Evolutionary conservation across 2,329 filamentous ascomycete genomes (phyloP).

Genomic region (Ceratocystis variospora): DNA sequence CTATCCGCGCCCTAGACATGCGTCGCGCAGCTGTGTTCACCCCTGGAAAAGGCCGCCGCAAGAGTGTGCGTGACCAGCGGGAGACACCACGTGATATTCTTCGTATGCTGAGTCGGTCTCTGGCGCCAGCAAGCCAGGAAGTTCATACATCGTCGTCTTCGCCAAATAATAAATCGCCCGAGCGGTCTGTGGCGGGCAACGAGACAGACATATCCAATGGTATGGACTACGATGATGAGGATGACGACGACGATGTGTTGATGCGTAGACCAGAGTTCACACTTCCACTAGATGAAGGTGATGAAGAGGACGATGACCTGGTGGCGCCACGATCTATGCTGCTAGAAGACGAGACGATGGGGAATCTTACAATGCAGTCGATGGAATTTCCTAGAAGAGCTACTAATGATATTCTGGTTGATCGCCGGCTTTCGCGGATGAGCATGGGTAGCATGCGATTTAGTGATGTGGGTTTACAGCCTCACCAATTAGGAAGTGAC

Average conservation of each 20-base stretch:
- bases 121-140: constrained; percentile 37
- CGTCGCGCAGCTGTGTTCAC: constrained; percentile 47
- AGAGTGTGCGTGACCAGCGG: constrained; percentile 41
- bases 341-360: constrained; percentile 40
- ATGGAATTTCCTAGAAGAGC: constrained; percentile 46
- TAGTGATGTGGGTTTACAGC: constrained; percentile 37
- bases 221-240: constrained; percentile 25
- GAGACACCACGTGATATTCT: constrained; percentile 43
- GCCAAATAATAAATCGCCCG: constrained; percentile 22
- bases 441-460: constrained; percentile 40
- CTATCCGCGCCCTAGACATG: constrained; percentile 43
- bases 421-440: constrained; percentile 35
- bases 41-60: constrained; percentile 44
- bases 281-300: constrained; percentile 35
- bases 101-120: constrained; percentile 39
- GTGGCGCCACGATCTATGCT: constrained; percentile 40
- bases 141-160: constrained; percentile 35
- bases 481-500: constrained; percentile 27
- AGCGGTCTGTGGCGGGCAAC: constrained; percentile 21
- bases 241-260: constrained; percentile 38
- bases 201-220: constrained; percentile 15
- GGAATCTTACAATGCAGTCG: constrained; percentile 44
- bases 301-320: constrained; percentile 38
- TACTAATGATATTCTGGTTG: constrained; percentile 32
- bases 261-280: constrained; percentile 42